Evolutionary conservation across 257 asterid species (phyloP).

Genomic region (Solanum clarkiae): DNA sequence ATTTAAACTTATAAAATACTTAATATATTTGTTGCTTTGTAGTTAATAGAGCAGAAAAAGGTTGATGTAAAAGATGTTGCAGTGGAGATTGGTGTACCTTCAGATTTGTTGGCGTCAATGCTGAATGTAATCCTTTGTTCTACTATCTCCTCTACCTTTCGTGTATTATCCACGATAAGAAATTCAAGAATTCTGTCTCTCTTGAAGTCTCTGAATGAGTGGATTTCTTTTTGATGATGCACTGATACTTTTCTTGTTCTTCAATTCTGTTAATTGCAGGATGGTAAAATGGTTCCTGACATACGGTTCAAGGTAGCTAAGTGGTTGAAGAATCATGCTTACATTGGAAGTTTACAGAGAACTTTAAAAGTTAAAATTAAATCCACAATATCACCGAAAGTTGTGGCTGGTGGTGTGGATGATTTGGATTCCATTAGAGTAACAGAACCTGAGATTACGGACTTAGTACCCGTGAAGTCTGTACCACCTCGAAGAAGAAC

Average conservation of each 20-base stretch:
- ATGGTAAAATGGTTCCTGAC: slow-evolving; percentile 41
- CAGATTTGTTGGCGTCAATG: slow-evolving; percentile 44
- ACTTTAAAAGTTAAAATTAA: slow-evolving; percentile 38
- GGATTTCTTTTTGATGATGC: not conserved
- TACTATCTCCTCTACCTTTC: not conserved
- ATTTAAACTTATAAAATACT: not conserved
- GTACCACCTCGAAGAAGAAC: slow-evolving; percentile 77
- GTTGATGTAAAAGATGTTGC: slow-evolving; percentile 63
- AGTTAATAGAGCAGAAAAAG: slow-evolving; percentile 79
- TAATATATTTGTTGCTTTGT: slow-evolving; percentile 1
- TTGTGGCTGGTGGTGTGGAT: slow-evolving; percentile 35
- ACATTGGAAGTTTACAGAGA: slow-evolving; percentile 38
- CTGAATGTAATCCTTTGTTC: slow-evolving; percentile 43
- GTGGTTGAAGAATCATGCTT: slow-evolving; percentile 71
- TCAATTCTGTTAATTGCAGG: slow-evolving; percentile 28
- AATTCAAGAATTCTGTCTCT: not conserved
- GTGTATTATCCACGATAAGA: not conserved
- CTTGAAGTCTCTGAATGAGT: not conserved
- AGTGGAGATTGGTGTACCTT: slow-evolving; percentile 61
- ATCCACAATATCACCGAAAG: slow-evolving; percentile 18
- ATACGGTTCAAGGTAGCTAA: slow-evolving; percentile 42
- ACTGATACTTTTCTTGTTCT: not conserved
- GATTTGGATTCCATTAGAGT: slow-evolving; percentile 27
- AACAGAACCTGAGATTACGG: slow-evolving; percentile 37
- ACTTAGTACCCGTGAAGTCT: slow-evolving; percentile 57